Base-by-base conservation (phyloP, 306 rosid species). In the Medicago ruthenica region DNA sequence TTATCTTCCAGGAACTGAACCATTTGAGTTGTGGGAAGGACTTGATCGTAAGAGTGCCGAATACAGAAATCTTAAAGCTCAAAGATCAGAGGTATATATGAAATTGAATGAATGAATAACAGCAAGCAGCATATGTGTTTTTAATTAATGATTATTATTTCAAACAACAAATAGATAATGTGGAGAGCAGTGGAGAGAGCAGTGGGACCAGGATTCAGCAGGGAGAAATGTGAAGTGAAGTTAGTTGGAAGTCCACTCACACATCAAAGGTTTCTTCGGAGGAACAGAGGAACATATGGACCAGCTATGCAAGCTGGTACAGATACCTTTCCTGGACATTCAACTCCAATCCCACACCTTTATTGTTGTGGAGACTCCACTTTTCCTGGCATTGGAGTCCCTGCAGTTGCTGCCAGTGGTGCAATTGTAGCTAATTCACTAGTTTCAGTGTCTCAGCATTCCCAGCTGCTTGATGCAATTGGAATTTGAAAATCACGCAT, bases 361-460 rank as follows among this genome's bases (percentile, higher is more conserved):
- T 94, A 75, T 54, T 88, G 98, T 54, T 91, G 96, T 60, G 98
- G 98, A 66, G 98, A 94, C 68, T 94, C 98, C 58, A 94, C 96
- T 58, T 94, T 91, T 76, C 98, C 97, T 2, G 98, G 98, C 79
- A 94, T 94, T 74, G 97, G 98, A 64, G 96, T 94, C 79, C 97
- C 98, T 12, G 98, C 98, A 9, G 97, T 94, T 53, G 97, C 98
- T 67, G 96, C 98, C 11, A 92, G 98, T 75, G 98, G 98, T 17
- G 97, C 98, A 66, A 90, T 92, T 42, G 98, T 94, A 15, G 98
- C 97, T 67, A 90, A 94, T 76, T 91, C 97, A 9, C 70, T 94
- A 14, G 97, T 94, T 73, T 88, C 97, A 2, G 96, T 88, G 41
- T 84, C 90, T 67, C 89, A 85, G 66, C 97, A 94, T 87, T 85